A percentile compares a stretch with the other conserved stretches of the same genome.
Evolutionary conservation across 345 rosid genomes (phyloP).

Genomic region (Eutrema heterophyllum): DNA sequence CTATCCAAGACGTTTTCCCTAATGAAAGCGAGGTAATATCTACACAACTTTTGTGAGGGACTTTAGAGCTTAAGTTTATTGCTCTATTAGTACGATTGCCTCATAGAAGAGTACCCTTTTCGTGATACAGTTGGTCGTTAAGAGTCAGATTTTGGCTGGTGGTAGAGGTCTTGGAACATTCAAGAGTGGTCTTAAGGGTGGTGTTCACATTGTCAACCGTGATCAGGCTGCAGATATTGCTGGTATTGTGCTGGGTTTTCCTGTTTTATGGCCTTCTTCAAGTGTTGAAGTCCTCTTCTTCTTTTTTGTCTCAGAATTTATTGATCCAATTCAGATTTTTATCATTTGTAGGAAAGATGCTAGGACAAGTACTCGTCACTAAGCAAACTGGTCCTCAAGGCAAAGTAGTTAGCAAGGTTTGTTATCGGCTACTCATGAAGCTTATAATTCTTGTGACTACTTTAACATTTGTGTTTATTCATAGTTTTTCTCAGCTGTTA

Average conservation of each 20-base stretch:
- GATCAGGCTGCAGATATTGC: slow-evolving; percentile 76
- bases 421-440: slow-evolving; percentile 6
- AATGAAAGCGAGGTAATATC: slow-evolving; percentile 62
- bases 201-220: slow-evolving; percentile 85
- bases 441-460: not conserved
- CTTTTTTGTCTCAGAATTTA: not conserved
- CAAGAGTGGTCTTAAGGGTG: slow-evolving; percentile 84
- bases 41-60: not conserved
- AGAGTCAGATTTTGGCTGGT: slow-evolving; percentile 98
- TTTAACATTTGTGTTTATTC: not conserved
- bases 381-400: slow-evolving; percentile 98
- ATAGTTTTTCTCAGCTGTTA: not conserved
- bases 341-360: slow-evolving; percentile 76
- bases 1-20: slow-evolving; percentile 58
- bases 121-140: slow-evolving; percentile 75
- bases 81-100: not conserved
- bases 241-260: slow-evolving; percentile 39
- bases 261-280: not conserved
- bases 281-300: not conserved
- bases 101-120: not conserved
- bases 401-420: slow-evolving; percentile 97
- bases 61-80: not conserved
- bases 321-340: not conserved
- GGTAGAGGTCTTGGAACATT: slow-evolving; percentile 97
- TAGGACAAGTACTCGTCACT: slow-evolving; percentile 93